Percentiles rank a stretch among this genome's conserved stretches.
phyloP scores from a whole-genome alignment of 1,284 basidiomycete genomes.

The Abortiporus biennis region DNA sequence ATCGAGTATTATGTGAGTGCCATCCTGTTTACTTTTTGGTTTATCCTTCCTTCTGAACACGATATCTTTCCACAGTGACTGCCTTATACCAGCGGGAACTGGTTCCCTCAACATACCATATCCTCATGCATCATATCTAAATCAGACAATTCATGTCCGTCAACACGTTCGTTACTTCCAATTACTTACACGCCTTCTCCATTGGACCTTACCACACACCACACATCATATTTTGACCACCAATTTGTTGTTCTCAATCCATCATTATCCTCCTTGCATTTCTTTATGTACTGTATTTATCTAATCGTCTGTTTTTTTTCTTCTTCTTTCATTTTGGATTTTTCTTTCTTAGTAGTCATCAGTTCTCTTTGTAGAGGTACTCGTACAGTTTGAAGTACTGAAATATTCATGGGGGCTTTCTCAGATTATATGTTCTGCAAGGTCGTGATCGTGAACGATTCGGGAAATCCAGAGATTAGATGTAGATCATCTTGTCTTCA shows the following conservation, averaged over 20 bases:
- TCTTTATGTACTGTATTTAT: slow-evolving; percentile 4
- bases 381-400: no score
- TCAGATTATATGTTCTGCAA: no score
- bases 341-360: no score
- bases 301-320: background rate
- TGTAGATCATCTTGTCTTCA: background rate
- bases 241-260: slow-evolving; percentile 1
- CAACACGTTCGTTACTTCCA: background rate
- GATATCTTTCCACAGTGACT: background rate
- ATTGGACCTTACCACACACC: background rate
- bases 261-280: background rate
- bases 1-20: slow-evolving; percentile 70
- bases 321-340: background rate
- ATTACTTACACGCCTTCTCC: background rate
- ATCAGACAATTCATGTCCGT: background rate
- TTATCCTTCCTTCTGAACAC: background rate
- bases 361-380: no score
- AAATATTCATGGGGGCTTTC: no score
- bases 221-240: background rate
- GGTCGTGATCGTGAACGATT: no score
- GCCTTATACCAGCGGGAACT: background rate
- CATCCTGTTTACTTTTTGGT: background rate
- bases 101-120: slow-evolving; percentile 2
- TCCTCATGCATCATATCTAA: no score
- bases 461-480: no score